Base-by-base conservation (phyloP, 768 basidiomycete species). In the Collybia sordida region DNA sequence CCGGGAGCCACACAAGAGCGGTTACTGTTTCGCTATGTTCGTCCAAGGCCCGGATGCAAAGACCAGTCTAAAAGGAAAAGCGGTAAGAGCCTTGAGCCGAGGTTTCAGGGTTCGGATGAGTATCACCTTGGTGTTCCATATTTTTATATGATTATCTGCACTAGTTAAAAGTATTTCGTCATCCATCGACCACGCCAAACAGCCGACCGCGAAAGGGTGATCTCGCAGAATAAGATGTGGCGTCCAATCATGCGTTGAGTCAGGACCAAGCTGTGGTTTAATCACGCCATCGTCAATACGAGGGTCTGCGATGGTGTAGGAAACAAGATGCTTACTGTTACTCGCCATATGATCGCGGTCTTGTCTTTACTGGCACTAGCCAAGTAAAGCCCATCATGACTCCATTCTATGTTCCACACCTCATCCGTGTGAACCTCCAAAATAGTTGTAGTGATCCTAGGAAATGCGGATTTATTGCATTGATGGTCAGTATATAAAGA, bases 371-470 rank as follows among this genome's bases (percentile, higher is more conserved):
- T 88, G 31, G 88, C 90, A 56, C 86, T 94, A 24, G 95, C 97
- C 43, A 99, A 74, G 59, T 79, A 85, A 42, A 69, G 67, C 2
- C 97, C 97, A 63, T 87, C 85, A 59, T 90, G 91, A 67, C 93
- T 96, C 95, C 95, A 99, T 64, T 88, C 88, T 51, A 98, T 68
- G 62, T 89, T 85, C 95, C 96, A 98, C 37, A 99, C 94, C 65
- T 99, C 93, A 63, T 98, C 92, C 9, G 75, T 79, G 67, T 98
- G 96, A 24, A 86, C 90, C 39, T 85, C 81, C 51, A 98, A 72
- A 45, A 94, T 86, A 21, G 88, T 86, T 3, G 92, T 94, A 11
- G 90, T 94, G 21, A 87, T 74, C 39, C 82, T 80, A 6, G 97
- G 97, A 70, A 99, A 98, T 35, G 80, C 80, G 22, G 81, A 79